Evolutionary conservation across 257 asterid genomes (phyloP), one percentile per base, ranked within the genome.

Genomic region (Fraxinus quadrangulata): DNA sequence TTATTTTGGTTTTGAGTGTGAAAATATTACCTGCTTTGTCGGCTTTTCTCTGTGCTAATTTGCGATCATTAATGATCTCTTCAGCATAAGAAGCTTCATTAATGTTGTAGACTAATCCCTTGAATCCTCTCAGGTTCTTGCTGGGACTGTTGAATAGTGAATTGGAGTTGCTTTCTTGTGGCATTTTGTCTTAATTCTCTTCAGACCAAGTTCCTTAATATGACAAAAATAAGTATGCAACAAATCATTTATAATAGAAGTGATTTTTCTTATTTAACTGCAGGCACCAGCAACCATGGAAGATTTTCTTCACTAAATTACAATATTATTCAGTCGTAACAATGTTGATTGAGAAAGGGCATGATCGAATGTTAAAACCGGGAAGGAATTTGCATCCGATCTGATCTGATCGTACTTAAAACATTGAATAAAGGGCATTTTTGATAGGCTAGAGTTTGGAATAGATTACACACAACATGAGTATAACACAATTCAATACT

Each of bases 1-100:
- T 23, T 65, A 16, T 3, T 21, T 14, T 65, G 10, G 16, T 6
- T 31, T 3, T 23, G 6, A 2, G 10, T 39, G 0, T 0, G 4
- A 17, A 0, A 54, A 1, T 54, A 75, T 19, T 82, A 92, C 96
- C 97, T 83, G 97, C 87, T 90, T 90, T 93, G 13, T 90, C 94
- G 23, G 98, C 93, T 89, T 91, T 93, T 75, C 97, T 79, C 31
- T 90, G 94, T 19, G 97, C 98, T 80, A 93, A 83, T 77, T 87
- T 97, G 14, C 84, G 94, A 73, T 93, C 94, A 59, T 82, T 86
- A 87, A 91, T 86, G 54, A 80, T 85, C 67, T 90, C 94, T 45
- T 90, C 98, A 1, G 88, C 80, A 39, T 80, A 34, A 3, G 90
- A 79, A 39, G 86, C 73, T 40, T 80, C 76, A 61, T 74, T 54